Base-by-base conservation (phyloP, 2,329 filamentous ascomycete genomes). In the Pseudocercospora pini-densiflorae region DNA sequence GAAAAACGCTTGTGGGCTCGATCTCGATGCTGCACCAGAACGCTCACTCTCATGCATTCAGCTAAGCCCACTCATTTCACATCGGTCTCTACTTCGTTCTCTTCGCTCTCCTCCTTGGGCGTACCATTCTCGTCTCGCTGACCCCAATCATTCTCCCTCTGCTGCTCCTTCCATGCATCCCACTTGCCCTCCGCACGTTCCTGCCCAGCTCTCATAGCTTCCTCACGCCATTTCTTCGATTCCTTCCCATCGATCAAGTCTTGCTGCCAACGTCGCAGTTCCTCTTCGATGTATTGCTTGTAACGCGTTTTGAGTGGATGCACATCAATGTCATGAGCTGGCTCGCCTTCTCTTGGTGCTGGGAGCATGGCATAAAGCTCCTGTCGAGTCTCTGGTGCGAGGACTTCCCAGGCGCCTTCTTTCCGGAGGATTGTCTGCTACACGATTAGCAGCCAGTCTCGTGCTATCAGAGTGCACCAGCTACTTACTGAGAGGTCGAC, bases 111-210 rank as follows among this genome's bases (percentile, higher is more conserved):
- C 9, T 58, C 29, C 58, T n/a, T 65, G 31, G 16, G 9, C 53
- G 51, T 63, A n/a, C 55, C 61, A 51, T 40, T 65, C 61, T 36
- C 59, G 31, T 27, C 59, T 49, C 24, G 49, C 33, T 31, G 14
- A 55, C 86, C 87, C 85, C 86, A 89, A 70, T 84, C 86, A 63
- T 81, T 75, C 73, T 89, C 85, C 14, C 83, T 83, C 65, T 87
- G 83, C 54, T 79, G 75, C 54, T 83, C 82, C 74, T 88, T 85
- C 77, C 84, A 87, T 5, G 78, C 78, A 70, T 90, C 87, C 68
- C 86, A 90, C 6, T 81, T 80, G 0, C 88, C 88, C 0, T 79
- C 77, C 1, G 79, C 80, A 10, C 88, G 81, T 67, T 85, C 80
- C 59, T 81, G 72, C 59, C 83, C 82, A 1, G 88, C 88, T 69